A percentile compares a stretch with the other conserved stretches of the same genome.
Evolutionary conservation across 2,329 filamentous ascomycete genomes (phyloP).

Genomic region (Rhynchosporium graminicola): DNA sequence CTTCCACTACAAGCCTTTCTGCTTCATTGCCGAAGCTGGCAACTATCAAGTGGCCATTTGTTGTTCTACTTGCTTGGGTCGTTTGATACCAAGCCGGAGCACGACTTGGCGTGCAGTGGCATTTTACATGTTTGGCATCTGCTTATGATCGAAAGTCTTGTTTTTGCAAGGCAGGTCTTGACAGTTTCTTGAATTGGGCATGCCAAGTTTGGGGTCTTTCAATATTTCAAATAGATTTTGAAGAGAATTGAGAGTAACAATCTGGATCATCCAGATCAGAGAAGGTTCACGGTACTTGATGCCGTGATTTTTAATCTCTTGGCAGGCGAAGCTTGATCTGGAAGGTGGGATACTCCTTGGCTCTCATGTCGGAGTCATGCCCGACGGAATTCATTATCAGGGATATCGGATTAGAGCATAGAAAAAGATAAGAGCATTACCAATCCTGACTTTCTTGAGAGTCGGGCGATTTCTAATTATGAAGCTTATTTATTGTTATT

Average conservation of each 20-base stretch:
- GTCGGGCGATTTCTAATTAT: too few species aligned
- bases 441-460: too few species aligned
- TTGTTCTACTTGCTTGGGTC: neutral
- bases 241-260: too few species aligned
- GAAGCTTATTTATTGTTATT: too few species aligned
- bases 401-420: too few species aligned
- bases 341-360: slow-evolving; percentile 6
- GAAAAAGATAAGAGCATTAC: too few species aligned
- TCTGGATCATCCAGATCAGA: too few species aligned
- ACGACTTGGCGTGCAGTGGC: slow-evolving; percentile 10
- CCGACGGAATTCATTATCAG: neutral
- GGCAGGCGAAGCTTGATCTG: slow-evolving; percentile 8
- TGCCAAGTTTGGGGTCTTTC: neutral
- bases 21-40: slow-evolving; percentile 10
- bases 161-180: slow-evolving; percentile 1
- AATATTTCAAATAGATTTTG: too few species aligned
- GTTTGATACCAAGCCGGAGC: slow-evolving; percentile 15
- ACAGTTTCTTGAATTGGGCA: slow-evolving; percentile 7
- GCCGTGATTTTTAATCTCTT: slow-evolving; percentile 5
- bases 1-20: slow-evolving; percentile 14
- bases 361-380: neutral
- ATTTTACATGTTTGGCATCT: slow-evolving; percentile 8
- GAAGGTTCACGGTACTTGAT: slow-evolving; percentile 2
- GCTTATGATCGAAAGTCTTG: neutral
- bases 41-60: slow-evolving; percentile 2